These are phyloP conservation scores for Jimgerdemannia lactiflua DNA, from an alignment of 192 early-diverging fungal genomes.

Conservation along the genomic window DNA sequence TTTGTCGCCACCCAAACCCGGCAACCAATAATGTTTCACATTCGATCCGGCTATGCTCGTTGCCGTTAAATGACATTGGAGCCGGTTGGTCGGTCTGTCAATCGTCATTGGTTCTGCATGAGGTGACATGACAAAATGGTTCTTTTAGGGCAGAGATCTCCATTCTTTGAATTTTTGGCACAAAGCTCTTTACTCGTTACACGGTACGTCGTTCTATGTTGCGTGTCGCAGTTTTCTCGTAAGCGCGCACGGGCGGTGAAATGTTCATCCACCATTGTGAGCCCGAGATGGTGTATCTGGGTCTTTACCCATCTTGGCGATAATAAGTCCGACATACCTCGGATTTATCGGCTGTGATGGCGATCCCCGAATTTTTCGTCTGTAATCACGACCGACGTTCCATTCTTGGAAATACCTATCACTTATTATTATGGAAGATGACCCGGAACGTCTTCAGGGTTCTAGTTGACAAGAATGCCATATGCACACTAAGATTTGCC, in stretches of 20 bases:
- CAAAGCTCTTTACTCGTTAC: background rate
- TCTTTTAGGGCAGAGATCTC: background rate
- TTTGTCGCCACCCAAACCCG: background rate
- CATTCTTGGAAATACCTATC: background rate
- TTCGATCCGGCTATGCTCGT: background rate
- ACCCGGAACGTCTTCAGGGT: no score
- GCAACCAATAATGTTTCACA: background rate
- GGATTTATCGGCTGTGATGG: background rate
- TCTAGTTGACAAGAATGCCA: no score
- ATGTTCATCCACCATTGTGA: background rate
- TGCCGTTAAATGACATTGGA: background rate
- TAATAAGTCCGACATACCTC: background rate
- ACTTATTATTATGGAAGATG: no score
- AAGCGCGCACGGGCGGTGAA: background rate
- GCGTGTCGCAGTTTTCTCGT: background rate
- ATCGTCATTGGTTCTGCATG: background rate
- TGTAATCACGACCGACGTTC: background rate
- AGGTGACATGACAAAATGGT: background rate
- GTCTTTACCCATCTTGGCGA: no score
- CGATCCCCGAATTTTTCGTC: background rate
- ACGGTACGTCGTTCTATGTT: background rate
- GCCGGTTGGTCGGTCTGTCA: background rate
- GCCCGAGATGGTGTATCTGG: background rate
- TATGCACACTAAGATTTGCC: no score
- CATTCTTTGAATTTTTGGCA: background rate